Percentiles rank a stretch among this genome's conserved stretches.
Evolutionary conservation across 2,329 filamentous ascomycete species (phyloP).

Genomic region (Torrubiella hemipterigena): DNA sequence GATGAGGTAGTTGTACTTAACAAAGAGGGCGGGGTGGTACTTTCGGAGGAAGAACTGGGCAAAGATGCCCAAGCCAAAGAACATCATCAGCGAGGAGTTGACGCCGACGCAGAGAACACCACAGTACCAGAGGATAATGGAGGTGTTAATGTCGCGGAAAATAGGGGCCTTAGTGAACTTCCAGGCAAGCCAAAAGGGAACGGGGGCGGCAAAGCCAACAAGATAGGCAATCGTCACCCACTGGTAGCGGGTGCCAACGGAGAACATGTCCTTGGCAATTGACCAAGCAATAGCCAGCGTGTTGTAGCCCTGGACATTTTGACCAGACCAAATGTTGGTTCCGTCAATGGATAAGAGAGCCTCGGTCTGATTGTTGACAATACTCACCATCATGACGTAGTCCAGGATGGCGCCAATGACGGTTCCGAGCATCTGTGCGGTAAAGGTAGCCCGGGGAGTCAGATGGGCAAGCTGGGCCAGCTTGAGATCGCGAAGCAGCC

Average conservation of each 20-base stretch:
- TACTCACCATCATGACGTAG: constrained; percentile 31
- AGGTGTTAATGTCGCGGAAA: constrained; percentile 23
- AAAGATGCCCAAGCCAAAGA: constrained; percentile 21
- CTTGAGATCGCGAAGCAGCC: constrained; percentile 15
- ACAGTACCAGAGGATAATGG: constrained; percentile 28
- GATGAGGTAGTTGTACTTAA: constrained; percentile 14
- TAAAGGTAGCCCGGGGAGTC: constrained; percentile 8
- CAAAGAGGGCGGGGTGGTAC: constrained; percentile 12
- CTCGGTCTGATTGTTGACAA: constrained; percentile 27
- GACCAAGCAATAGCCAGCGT: constrained; percentile 18
- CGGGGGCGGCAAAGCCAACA: constrained; percentile 20
- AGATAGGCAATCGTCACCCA: constrained; percentile 10
- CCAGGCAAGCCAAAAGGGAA: constrained; percentile 24
- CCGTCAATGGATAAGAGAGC: constrained; percentile 26
- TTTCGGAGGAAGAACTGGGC: constrained; percentile 16
- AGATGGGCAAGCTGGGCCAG: constrained; percentile 20
- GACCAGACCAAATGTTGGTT: constrained; percentile 31
- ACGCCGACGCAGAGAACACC: constrained; percentile 27
- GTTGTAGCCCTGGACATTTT: constrained; percentile 33
- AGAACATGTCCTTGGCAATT: constrained; percentile 11
- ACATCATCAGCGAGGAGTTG: constrained; percentile 20
- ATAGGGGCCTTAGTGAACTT: constrained; percentile 14
- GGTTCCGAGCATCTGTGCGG: constrained; percentile 26
- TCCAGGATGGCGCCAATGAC: constrained; percentile 29
- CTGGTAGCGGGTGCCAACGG: constrained; percentile 7